These are phyloP conservation scores for Zygosaccharomyces rouxii DNA, from an alignment of 805 yeast species.

Conservation along the genomic window DNA sequence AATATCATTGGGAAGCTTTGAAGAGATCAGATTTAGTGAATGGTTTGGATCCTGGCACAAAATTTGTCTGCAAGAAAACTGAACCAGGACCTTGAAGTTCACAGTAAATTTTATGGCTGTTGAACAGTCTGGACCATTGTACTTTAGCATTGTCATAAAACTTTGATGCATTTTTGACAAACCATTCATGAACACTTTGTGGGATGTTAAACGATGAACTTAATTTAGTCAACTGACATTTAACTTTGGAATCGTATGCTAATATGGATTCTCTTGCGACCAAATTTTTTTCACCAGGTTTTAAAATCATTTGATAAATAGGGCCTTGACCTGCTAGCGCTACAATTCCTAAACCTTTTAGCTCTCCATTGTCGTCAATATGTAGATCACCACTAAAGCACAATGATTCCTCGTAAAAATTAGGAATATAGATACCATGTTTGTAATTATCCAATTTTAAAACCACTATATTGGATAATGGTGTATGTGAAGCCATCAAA, in stretches of 20 bases:
- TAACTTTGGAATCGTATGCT: constrained; percentile 19
- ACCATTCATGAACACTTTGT: constrained; percentile 3
- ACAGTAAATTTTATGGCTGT: constrained; percentile 21
- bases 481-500: constrained; percentile 28
- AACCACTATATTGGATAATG: constrained; percentile 25
- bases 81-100: constrained; percentile 34
- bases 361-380: constrained; percentile 10
- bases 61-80: constrained; percentile 26
- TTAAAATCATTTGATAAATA: constrained; percentile 25
- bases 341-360: constrained; percentile 28
- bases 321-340: constrained; percentile 34
- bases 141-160: constrained; percentile 14
- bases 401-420: constrained; percentile 17
- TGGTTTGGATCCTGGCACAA: constrained; percentile 11
- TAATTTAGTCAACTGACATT: constrained; percentile 7
- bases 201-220: constrained; percentile 10
- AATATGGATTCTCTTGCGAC: constrained; percentile 21
- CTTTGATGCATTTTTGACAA: constrained; percentile 5
- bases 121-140: constrained; percentile 13
- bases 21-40: constrained; percentile 13
- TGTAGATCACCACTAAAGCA: constrained; percentile 28
- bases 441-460: constrained; percentile 23
- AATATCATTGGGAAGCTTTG: constrained; percentile 5
- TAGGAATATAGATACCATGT: constrained; percentile 23
- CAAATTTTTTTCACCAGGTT: constrained; percentile 23